A percentile compares a stretch with the other conserved stretches of the same genome.
Evolutionary conservation across 495 filamentous ascomycete genomes (phyloP).

Genomic region (Neurospora hispaniola): DNA sequence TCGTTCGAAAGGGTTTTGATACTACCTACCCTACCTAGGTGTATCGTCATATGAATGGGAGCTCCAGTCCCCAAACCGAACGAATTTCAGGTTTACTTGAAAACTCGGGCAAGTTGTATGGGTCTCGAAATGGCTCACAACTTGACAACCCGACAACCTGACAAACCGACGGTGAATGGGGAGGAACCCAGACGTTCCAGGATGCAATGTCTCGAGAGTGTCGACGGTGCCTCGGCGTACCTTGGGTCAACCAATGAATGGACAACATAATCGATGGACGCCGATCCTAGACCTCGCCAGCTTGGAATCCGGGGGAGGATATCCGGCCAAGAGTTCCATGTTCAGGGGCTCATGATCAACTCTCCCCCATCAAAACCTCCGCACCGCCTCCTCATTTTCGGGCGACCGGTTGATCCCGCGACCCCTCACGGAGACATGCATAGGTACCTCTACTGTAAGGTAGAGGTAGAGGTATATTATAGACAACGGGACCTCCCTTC

Average conservation of each 20-base stretch:
- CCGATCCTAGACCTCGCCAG: background rate
- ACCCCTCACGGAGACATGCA: background rate
- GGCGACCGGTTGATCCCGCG: background rate
- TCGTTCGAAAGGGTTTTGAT: background rate
- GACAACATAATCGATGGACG: background rate
- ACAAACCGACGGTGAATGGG: background rate
- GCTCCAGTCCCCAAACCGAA: background rate
- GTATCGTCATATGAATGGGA: background rate
- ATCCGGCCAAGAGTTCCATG: background rate
- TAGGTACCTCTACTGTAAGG: background rate
- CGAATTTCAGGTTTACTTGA: background rate
- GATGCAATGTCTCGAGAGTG: background rate
- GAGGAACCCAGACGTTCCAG: background rate
- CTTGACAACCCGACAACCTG: background rate
- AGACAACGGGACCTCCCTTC: background rate
- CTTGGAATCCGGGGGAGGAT: background rate
- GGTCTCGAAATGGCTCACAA: background rate
- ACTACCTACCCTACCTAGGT: too few relatives aligned
- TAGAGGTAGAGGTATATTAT: background rate
- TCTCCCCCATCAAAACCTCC: background rate
- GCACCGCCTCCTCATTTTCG: background rate
- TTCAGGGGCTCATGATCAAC: background rate
- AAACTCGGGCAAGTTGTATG: background rate
- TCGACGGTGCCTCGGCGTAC: background rate
- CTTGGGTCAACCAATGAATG: background rate